These are phyloP conservation scores for Caryocar brasiliense DNA, from an alignment of 441 rosid genomes.

Conservation along the genomic window DNA sequence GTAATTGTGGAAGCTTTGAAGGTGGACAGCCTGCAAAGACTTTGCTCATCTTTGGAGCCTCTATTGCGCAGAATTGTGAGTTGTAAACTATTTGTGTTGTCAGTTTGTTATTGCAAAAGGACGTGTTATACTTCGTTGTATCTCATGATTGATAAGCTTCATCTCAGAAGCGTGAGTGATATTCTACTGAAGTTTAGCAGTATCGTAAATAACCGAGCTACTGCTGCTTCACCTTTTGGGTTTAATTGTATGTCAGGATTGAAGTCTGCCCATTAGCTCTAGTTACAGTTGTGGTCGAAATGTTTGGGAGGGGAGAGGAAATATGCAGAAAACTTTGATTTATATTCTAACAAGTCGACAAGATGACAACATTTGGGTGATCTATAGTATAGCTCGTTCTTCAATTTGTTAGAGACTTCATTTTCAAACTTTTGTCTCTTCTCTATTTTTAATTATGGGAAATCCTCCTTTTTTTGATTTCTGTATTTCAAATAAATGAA, in stretches of 20 bases:
- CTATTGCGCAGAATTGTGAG: conserved; percentile 90
- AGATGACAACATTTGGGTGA: background rate
- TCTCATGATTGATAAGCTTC: background rate
- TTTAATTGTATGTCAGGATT: too few species aligned
- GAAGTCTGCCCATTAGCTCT: background rate
- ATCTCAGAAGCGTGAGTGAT: background rate
- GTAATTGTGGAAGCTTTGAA: conserved; percentile 95
- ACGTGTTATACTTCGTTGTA: background rate
- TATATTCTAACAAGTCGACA: too few species aligned
- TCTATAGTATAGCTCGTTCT: too few species aligned
- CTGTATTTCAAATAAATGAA: conserved; percentile 10
- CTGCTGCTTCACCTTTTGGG: background rate
- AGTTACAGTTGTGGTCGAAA: too few species aligned
- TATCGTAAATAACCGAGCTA: background rate
- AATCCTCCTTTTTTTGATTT: conserved; percentile 9
- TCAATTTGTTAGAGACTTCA: background rate
- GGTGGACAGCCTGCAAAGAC: conserved; percentile 89
- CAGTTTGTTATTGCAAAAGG: background rate
- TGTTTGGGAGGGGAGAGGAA: background rate
- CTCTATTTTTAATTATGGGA: background rate
- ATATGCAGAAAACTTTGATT: background rate
- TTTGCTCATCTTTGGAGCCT: conserved; percentile 96
- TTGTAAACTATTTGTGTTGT: conserved; percentile 5
- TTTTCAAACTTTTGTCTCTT: background rate
- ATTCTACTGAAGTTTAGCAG: background rate